These are phyloP conservation scores for Neonectria neomacrospora DNA, from an alignment of 2,329 filamentous ascomycete genomes.

Conservation along the genomic window DNA sequence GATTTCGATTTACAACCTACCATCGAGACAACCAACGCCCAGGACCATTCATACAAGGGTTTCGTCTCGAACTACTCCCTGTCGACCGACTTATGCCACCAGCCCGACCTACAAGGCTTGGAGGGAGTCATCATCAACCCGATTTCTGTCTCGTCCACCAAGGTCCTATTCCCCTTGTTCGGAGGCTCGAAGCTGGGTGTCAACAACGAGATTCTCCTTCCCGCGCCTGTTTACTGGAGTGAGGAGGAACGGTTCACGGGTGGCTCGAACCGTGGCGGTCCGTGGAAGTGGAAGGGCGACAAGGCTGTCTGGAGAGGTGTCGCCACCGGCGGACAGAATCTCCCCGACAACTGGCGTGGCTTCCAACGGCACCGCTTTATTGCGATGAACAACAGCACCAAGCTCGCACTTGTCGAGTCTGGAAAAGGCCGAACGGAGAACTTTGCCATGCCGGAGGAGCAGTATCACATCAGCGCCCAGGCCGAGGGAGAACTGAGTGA, in stretches of 20 bases:
- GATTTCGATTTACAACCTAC: constrained; percentile 58
- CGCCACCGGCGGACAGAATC: constrained; percentile 71
- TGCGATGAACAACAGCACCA: constrained; percentile 76
- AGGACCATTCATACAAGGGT: constrained; percentile 64
- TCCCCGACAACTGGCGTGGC: constrained; percentile 71
- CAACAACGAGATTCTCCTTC: constrained; percentile 77
- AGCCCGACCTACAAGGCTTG: constrained; percentile 70
- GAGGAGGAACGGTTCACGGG: constrained; percentile 72
- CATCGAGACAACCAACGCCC: constrained; percentile 58
- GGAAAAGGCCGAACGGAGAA: constrained; percentile 58
- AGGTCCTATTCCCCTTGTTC: constrained; percentile 72
- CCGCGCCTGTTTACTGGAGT: constrained; percentile 76
- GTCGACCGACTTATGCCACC: constrained; percentile 72
- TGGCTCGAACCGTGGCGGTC: constrained; percentile 61
- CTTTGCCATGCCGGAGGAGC: constrained; percentile 62
- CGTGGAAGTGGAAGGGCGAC: constrained; percentile 68
- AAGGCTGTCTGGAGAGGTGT: constrained; percentile 73
- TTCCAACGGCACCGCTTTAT: constrained; percentile 83
- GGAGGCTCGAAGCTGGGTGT: constrained; percentile 75
- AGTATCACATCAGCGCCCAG: constrained; percentile 61
- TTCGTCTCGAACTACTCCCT: constrained; percentile 71
- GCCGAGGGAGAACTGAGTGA: constrained; percentile 56
- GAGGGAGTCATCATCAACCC: constrained; percentile 74
- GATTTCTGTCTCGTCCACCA: constrained; percentile 65
- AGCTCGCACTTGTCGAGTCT: constrained; percentile 61